phyloP scores from a whole-genome alignment of 495 filamentous ascomycete species.

The Hypoxylon intermedium region DNA sequence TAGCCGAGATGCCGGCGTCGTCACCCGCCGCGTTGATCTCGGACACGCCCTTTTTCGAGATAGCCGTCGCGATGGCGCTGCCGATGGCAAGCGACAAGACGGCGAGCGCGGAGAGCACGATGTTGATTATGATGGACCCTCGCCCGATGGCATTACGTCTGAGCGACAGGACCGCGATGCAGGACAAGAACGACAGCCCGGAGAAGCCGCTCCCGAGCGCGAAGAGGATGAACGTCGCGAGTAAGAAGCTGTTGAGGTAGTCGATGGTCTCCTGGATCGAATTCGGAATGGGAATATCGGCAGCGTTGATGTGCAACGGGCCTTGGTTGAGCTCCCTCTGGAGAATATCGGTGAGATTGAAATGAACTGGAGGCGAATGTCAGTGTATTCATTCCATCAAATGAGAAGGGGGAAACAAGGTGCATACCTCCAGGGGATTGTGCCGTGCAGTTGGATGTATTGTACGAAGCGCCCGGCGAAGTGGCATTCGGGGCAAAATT shows the following conservation, averaged over 20 bases:
- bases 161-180: conserved; percentile 51
- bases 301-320: conserved; percentile 56
- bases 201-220: conserved; percentile 65
- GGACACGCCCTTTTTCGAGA: conserved; percentile 39
- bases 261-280: conserved; percentile 67
- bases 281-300: conserved; percentile 66
- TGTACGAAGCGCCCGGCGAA: conserved; percentile 51
- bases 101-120: conserved; percentile 47
- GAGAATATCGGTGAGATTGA: conserved; percentile 66
- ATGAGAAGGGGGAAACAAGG: conserved; percentile 31
- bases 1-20: conserved; percentile 43
- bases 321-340: conserved; percentile 59
- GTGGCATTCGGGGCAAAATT: conserved; percentile 63
- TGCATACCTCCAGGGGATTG: conserved; percentile 58
- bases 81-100: conserved; percentile 36
- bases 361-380: conserved; percentile 47
- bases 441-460: conserved; percentile 68
- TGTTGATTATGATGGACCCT: conserved; percentile 52
- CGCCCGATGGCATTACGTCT: conserved; percentile 40
- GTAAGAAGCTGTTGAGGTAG: conserved; percentile 54
- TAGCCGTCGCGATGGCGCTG: conserved; percentile 43
- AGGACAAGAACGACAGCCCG: conserved; percentile 61
- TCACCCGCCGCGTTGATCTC: conserved; percentile 45
- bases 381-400: conserved; percentile 1
- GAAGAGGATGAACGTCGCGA: conserved; percentile 70